Evolutionary conservation across 768 basidiomycete species (phyloP).

Genomic region (Naganishia friedmannii): DNA sequence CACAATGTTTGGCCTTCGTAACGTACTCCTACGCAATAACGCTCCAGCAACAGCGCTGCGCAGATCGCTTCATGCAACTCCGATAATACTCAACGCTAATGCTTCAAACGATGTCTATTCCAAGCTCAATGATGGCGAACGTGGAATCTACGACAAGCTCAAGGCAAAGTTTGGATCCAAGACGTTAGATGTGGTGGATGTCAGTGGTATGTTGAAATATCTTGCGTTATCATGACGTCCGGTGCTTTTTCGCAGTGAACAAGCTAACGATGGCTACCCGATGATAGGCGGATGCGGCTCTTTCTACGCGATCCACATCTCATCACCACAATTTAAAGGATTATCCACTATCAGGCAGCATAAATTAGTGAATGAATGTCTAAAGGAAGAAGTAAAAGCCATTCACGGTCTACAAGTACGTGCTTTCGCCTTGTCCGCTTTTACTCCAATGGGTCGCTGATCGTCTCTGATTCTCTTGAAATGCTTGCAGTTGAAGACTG

Average conservation of each 20-base stretch:
- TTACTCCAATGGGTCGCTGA: not conserved
- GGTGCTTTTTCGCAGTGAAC: not conserved
- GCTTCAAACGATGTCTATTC: not conserved
- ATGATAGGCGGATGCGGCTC: conserved; percentile 85
- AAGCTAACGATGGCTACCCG: not conserved
- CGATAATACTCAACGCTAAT: conserved; percentile 16
- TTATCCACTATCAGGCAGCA: conserved; percentile 89
- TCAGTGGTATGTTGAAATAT: conserved; percentile 66
- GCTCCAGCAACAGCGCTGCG: not conserved
- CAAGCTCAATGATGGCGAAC: conserved; percentile 60
- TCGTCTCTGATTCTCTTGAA: not conserved
- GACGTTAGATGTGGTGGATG: conserved; percentile 80
- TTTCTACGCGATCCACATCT: conserved; percentile 89
- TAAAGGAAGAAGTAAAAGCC: conserved; percentile 83
- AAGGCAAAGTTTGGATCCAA: conserved; percentile 72
- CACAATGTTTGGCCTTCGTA: conserved; percentile 2
- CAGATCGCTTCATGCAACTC: conserved; percentile 6
- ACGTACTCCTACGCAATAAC: not conserved
- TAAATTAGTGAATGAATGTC: conserved; percentile 73
- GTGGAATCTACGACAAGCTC: conserved; percentile 69
- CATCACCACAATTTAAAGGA: conserved; percentile 79
- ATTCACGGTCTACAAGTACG: conserved; percentile 92
- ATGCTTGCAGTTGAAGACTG: not conserved
- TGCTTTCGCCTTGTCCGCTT: not conserved
- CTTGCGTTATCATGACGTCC: not conserved